Percentiles rank a stretch among this genome's conserved stretches.
phyloP scores from a whole-genome alignment of 2,329 filamentous ascomycete species.

The Pseudopithomyces chartarum region DNA sequence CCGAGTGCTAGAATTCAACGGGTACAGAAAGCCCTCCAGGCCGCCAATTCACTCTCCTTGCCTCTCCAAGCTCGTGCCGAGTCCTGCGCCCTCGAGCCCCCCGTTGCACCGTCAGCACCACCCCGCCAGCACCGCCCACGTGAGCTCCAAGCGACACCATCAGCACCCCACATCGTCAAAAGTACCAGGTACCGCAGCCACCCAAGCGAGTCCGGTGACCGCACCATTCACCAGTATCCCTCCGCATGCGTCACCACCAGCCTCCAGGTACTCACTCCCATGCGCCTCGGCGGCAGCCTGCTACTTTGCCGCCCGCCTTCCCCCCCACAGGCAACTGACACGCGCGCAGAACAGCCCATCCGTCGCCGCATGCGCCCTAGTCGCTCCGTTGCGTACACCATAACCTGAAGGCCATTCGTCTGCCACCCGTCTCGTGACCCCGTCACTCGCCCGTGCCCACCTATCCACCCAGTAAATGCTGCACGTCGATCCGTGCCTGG shows the following conservation, averaged over 20 bases:
- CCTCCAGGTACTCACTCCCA: conserved; percentile 30
- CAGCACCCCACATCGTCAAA: background rate
- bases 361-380: conserved; percentile 12
- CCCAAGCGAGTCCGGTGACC: conserved; percentile 17
- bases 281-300: conserved; percentile 9
- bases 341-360: conserved; percentile 18
- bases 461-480: conserved; percentile 31
- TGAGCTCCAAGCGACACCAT: background rate
- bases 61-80: background rate
- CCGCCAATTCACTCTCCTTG: background rate
- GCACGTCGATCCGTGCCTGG: conserved; percentile 32
- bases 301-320: conserved; percentile 9
- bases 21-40: background rate
- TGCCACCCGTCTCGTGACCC: conserved; percentile 20
- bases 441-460: conserved; percentile 16
- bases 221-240: conserved; percentile 16
- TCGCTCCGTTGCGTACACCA: conserved; percentile 7
- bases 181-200: background rate
- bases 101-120: background rate
- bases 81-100: background rate
- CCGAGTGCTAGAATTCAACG: background rate
- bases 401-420: conserved; percentile 19
- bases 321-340: conserved; percentile 17
- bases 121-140: background rate
- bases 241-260: conserved; percentile 38